A percentile compares a stretch with the other conserved stretches of the same genome.
phyloP scores from a whole-genome alignment of 2,329 filamentous ascomycete species.

The Periconia macrospinosa region DNA sequence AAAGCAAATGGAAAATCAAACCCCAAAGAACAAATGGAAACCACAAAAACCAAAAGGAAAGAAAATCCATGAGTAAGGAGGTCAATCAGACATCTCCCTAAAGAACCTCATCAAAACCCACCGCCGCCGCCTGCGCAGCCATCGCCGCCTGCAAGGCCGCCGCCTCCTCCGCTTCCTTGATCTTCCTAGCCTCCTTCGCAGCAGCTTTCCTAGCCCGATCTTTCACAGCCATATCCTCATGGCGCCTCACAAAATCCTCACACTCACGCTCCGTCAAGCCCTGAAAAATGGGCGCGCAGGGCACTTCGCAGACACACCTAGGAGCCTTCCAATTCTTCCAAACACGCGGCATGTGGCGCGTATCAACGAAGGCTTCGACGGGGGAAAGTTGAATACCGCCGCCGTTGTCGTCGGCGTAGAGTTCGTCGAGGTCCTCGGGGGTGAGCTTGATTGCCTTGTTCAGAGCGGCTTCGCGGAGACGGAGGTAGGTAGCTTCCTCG shows the following conservation, averaged over 20 bases:
- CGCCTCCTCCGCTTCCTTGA: too few relatives aligned
- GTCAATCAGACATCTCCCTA: too few relatives aligned
- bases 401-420: not conserved
- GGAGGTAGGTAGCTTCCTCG: constrained; percentile 15
- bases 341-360: not conserved
- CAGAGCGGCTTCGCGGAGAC: not conserved
- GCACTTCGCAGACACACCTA: not conserved
- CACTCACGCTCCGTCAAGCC: not conserved
- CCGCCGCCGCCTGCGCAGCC: too few relatives aligned
- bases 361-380: not conserved
- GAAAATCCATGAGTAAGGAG: not conserved
- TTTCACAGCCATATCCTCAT: too few relatives aligned
- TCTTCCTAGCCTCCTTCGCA: too few relatives aligned
- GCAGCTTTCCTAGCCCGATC: too few relatives aligned
- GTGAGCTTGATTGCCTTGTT: not conserved
- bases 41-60: not conserved
- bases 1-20: not conserved
- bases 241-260: not conserved
- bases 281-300: not conserved
- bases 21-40: not conserved
- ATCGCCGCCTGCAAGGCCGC: too few relatives aligned
- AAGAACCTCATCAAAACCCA: too few relatives aligned
- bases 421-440: not conserved
- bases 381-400: not conserved
- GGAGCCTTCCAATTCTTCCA: not conserved